A percentile compares a stretch with the other conserved stretches of the same genome.
Evolutionary conservation across 2,329 filamentous ascomycete genomes (phyloP).

Genomic region (Domatiomyces catenatus): DNA sequence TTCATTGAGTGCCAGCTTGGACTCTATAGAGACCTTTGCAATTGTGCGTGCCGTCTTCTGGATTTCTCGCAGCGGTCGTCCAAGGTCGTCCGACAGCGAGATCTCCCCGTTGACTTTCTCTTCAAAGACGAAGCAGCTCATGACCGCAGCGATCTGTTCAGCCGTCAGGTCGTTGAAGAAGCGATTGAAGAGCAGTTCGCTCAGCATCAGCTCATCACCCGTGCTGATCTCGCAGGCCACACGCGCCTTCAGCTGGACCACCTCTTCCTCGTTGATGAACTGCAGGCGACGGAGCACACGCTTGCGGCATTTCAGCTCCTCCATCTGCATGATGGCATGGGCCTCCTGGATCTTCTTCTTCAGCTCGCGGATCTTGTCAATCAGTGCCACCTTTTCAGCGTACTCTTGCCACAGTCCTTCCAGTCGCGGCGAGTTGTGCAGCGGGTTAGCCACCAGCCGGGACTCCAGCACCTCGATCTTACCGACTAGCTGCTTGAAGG

Average conservation of each 20-base stretch:
- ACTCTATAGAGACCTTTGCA: conserved; percentile 87
- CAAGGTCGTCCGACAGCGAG: conserved; percentile 62
- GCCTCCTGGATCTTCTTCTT: conserved; percentile 79
- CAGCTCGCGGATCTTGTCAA: conserved; percentile 66
- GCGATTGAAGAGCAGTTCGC: conserved; percentile 85
- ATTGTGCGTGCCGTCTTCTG: conserved; percentile 74
- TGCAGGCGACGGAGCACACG: conserved; percentile 83
- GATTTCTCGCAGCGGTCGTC: conserved; percentile 73
- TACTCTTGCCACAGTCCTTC: conserved; percentile 79
- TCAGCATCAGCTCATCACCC: conserved; percentile 83
- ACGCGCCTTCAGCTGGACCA: conserved; percentile 90
- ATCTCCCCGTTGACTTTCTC: conserved; percentile 72
- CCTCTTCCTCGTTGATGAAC: conserved; percentile 90
- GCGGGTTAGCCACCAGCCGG: conserved; percentile 68
- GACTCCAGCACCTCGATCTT: conserved; percentile 97
- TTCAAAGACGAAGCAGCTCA: conserved; percentile 95
- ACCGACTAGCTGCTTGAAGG: conserved; percentile 76
- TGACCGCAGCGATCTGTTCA: conserved; percentile 68
- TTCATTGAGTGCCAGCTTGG: conserved; percentile 85
- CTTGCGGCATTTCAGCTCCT: conserved; percentile 92
- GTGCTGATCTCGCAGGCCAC: conserved; percentile 97
- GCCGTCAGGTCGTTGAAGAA: conserved; percentile 95
- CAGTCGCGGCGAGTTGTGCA: conserved; percentile 78
- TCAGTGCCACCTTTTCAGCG: conserved; percentile 58
- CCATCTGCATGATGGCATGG: conserved; percentile 77